Percentiles rank a stretch among this genome's conserved stretches.
These are phyloP conservation scores for Pleurotus pulmonarius DNA, from an alignment of 768 basidiomycete species.

Conservation along the genomic window DNA sequence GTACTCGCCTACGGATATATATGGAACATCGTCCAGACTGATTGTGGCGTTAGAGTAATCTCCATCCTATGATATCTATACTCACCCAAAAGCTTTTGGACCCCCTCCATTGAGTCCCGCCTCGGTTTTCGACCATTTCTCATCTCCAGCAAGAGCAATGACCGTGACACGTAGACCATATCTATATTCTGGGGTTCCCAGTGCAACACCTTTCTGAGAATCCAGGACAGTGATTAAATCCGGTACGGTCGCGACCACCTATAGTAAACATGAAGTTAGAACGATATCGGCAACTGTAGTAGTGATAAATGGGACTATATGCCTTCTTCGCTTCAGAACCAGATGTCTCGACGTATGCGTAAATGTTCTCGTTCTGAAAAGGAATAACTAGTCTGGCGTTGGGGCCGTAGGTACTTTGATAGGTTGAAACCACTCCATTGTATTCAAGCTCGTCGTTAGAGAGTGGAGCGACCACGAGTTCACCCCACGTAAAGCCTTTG, in stretches of 20 bases:
- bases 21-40: not conserved
- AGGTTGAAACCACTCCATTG: not conserved
- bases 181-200: slow-evolving; percentile 56
- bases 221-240: slow-evolving; percentile 65
- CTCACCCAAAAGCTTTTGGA: slow-evolving; percentile 9
- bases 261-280: not conserved
- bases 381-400: slow-evolving; percentile 40
- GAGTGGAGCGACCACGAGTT: slow-evolving; percentile 26
- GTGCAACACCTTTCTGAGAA: slow-evolving; percentile 53
- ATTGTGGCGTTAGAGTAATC: not conserved
- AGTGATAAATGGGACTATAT: not conserved
- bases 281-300: not conserved
- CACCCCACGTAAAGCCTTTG: slow-evolving; percentile 32
- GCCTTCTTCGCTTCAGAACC: slow-evolving; percentile 22
- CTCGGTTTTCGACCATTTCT: slow-evolving; percentile 5
- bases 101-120: slow-evolving; percentile 1
- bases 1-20: slow-evolving; percentile 3
- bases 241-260: slow-evolving; percentile 56
- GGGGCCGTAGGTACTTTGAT: slow-evolving; percentile 11
- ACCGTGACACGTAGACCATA: slow-evolving; percentile 8
- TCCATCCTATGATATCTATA: not conserved
- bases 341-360: slow-evolving; percentile 35
- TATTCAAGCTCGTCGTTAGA: slow-evolving; percentile 26
- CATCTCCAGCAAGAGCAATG: slow-evolving; percentile 4
- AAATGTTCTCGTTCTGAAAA: slow-evolving; percentile 63